Conservation (phyloP, 2,329 filamentous ascomycete genomes). For the Aspergillus carbonarius region DNA sequence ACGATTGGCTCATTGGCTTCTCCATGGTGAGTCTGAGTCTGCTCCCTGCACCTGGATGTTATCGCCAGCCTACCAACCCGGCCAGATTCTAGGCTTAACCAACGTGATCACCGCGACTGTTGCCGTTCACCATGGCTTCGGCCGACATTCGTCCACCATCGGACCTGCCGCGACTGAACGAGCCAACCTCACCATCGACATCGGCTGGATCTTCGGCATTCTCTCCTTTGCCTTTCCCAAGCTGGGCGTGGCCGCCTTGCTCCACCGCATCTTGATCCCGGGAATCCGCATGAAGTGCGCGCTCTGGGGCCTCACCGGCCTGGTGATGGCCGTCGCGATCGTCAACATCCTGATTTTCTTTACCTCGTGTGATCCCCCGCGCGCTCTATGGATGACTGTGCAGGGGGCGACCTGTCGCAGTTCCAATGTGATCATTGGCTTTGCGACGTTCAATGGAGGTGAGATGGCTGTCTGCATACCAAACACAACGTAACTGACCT, state of each 20-base stretch:
- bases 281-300: conserved; percentile 11
- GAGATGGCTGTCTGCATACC: conserved; percentile 5
- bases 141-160: conserved; percentile 38
- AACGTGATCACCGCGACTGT: conserved; percentile 36
- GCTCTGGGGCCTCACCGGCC: conserved; percentile 25
- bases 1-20: conserved; percentile 38
- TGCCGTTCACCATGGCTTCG: conserved; percentile 41
- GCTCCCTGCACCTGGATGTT: neutral
- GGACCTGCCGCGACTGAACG: conserved; percentile 15
- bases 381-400: conserved; percentile 40
- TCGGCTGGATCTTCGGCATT: conserved; percentile 27
- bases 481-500: too few relatives aligned
- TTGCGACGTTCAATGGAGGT: conserved; percentile 42
- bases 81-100: conserved; percentile 35
- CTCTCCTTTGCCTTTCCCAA: conserved; percentile 26
- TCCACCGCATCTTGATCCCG: conserved; percentile 24
- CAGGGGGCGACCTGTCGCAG: conserved; percentile 34
- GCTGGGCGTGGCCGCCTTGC: conserved; percentile 23
- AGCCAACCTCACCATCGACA: conserved; percentile 21
- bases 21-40: conserved; percentile 30
- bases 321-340: conserved; percentile 30
- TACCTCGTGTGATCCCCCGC: conserved; percentile 40
- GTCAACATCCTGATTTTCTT: conserved; percentile 41
- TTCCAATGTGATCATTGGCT: conserved; percentile 36
- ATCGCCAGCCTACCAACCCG: neutral